Evolutionary conservation across 2,329 filamentous ascomycete genomes (phyloP), one percentile per base, ranked within the genome.

Genomic region (Parastagonospora nodorum): DNA sequence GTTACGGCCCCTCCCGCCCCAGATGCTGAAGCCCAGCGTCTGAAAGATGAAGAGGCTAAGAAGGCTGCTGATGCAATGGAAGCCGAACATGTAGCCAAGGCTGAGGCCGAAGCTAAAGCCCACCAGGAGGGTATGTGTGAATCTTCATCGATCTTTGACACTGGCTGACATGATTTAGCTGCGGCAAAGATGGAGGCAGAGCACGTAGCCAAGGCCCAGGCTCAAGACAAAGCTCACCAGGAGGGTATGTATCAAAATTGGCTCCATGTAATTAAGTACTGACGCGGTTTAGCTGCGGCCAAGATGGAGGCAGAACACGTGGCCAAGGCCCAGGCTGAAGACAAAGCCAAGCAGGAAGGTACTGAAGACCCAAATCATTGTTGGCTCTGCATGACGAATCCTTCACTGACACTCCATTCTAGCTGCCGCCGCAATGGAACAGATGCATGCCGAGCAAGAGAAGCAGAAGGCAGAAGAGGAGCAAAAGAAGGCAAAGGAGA

Each of bases 61-160:
- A 55, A 53, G 7, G 54, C 52, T n/a, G 59, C 57, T 10, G 53
- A 53, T 4, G 44, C 53, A 32, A 64, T 62, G 59, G 61, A 62
- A 33, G 55, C 50, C 8, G 49, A 57, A 47, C 63, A 66, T 43
- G 42, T 50, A 16, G 60, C 60, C 5, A 55, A 63, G 39, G 58
- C 60, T 1, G 52, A 63, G 30, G 62, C 57, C 6, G 48, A 58
- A 24, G 54, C 55, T 1, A 56, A 62, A 31, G 60, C 55, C 12
- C 52, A 58, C 9, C 58, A 61, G 37, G 52, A 59, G 15, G 50
- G 50, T 48, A 44, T 8, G 37, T n/a, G n/a, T 41, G 14, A 12
- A 35, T 35, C 15, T 8, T 8, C n/a, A n/a, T 31, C 7, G 6
- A 37, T 41, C n/a, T n/a, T 40, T 29, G 11, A 27, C 19, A 40